Evolutionary conservation across 306 rosid genomes (phyloP), one percentile per base, ranked within the genome.

Genomic region (Hippophae gyantsensis): DNA sequence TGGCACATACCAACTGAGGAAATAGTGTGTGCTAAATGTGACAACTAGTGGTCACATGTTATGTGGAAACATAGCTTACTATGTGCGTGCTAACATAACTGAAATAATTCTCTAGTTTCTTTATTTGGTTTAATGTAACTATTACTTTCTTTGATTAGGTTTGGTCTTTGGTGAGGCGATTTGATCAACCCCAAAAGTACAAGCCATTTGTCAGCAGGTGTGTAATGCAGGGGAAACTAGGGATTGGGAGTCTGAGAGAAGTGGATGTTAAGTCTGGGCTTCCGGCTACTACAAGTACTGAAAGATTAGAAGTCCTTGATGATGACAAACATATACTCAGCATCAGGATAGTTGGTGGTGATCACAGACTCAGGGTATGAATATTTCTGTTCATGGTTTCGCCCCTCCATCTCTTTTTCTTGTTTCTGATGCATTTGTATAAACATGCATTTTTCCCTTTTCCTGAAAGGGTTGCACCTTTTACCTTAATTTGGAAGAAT

Each of bases 211-310:
- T 90, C 54, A 90, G 98, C 75, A 77, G 92, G 76, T 90, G 97
- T 61, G 97, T 90, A 55, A 84, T 71, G 59, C 80, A 76, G 74
- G 98, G 95, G 10, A 86, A 81, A 63, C 89, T 87, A 62, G 95
- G 79, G 84, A 85, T 90, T 69, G 97, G 97, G 51, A 87, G 89
- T 65, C 72, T 90, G 0, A 81, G 96, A 81, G 95, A 90, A 61
- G 96, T 90, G 51, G 94, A 85, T 74, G 98, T 90, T 32, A 87
- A 78, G 75, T 90, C 98, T 5, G 96, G 96, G 48, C 98, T 90
- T 75, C 98, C 98, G 8, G 98, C 96, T 42, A 90, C 96, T 13
- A 90, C 98, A 13, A 87, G 96, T 57, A 87, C 98, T 6, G 96
- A 90, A 63, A 81, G 98, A 74, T 76, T 90, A 84, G 98, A 90